A percentile compares a stretch with the other conserved stretches of the same genome.
Evolutionary conservation across 345 rosid species (phyloP).

Genomic region (Dimocarpus longan): DNA sequence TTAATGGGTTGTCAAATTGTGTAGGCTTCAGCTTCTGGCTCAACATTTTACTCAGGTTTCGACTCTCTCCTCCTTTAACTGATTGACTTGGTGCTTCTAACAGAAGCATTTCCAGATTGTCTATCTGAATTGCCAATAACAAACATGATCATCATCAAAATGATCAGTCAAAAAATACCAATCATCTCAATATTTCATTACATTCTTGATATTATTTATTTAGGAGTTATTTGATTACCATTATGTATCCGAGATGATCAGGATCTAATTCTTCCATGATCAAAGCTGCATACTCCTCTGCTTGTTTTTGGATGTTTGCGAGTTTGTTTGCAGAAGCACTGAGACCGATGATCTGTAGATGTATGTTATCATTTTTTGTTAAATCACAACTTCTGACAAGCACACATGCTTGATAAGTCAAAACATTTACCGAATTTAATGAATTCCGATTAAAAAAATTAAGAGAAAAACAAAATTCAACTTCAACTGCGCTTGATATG

Average conservation of each 20-base stretch:
- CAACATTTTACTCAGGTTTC: conserved; percentile 64
- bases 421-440: background rate
- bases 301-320: conserved; percentile 63
- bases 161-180: too few species aligned
- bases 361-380: background rate
- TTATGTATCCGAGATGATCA: conserved; percentile 67
- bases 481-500: background rate
- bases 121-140: conserved; percentile 47
- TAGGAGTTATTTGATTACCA: conserved; percentile 39
- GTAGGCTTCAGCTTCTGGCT: conserved; percentile 78
- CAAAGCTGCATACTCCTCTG: conserved; percentile 78
- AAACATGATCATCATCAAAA: background rate
- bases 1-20: conserved; percentile 47
- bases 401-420: conserved; percentile 17
- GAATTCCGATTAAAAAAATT: background rate
- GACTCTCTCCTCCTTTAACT: conserved; percentile 59
- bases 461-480: background rate
- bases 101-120: conserved; percentile 64
- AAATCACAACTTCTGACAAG: conserved; percentile 9
- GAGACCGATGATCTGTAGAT: conserved; percentile 63
- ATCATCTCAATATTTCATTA: background rate
- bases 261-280: conserved; percentile 91
- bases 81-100: conserved; percentile 60
- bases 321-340: conserved; percentile 85
- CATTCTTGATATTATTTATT: background rate